Evolutionary conservation across 371 early-diverging fungal species (phyloP), one percentile per base, ranked within the genome.

Genomic region (Funneliformis caledonium): DNA sequence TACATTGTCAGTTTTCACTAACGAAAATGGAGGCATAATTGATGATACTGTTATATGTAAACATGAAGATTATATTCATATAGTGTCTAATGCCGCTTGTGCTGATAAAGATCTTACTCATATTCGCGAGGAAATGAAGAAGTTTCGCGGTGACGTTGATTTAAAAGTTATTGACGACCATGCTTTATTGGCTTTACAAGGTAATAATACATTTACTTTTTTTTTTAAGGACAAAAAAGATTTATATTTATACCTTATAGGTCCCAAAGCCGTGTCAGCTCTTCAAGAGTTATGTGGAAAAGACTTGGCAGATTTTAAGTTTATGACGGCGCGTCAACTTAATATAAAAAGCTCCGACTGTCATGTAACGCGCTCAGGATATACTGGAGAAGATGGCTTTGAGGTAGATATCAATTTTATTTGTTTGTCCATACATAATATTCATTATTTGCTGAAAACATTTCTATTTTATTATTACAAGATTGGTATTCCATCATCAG

Each of bases 341-440:
- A 91, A 91, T 6, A 85, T 98, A 75, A 90, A 88, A 67, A 96
- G 96, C 74, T 88, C 95, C 33, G 90, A 91, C 12, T 94, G 93
- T 83, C 97, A 97, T 82, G 92, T 98, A 47, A 95, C 98, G 56
- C 94, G 99, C 60, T 97, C 96, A 48, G 99, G 99, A 31, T 99
- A 99, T 88, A 98, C 99, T 76, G 99, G 99, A 72, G 99, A 99
- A 87, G 99, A 99, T 86, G 99, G 99, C n/a, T 98, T 99, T 84
- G 99, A 99, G 90, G 94, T 95, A 83, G 72, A 80, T 74, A 22
- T 8, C 50, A 72, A 50, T 37, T 37, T 37, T 37, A 37, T 37
- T 37, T 37, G 72, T 76, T 45, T 37, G 37, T 37, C 37, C 37
- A 37, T 37, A 37, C 37, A 2, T 37, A 37, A 37, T 37, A 37